A percentile compares a stretch with the other conserved stretches of the same genome.
These are phyloP conservation scores for Phytophthora colocasiae DNA, from an alignment of 352 stramenopile species.

Conservation along the genomic window DNA sequence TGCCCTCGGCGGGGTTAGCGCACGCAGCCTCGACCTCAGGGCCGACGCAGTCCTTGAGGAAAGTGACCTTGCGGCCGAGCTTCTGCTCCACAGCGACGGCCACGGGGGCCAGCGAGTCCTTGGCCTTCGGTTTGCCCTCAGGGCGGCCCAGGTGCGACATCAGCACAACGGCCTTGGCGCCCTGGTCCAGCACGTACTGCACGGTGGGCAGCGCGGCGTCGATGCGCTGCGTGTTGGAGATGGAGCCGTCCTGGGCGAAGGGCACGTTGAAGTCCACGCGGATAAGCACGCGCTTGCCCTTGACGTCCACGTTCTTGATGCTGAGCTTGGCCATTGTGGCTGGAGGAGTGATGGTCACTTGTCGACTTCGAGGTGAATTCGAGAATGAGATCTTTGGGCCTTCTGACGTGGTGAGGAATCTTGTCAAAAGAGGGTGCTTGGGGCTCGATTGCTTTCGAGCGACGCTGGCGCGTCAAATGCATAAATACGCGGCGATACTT, in stretches of 20 bases:
- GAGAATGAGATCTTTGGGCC: constrained; percentile 40
- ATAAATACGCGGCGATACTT: no score
- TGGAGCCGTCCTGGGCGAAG: constrained; percentile 92
- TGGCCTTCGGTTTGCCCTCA: constrained; percentile 93
- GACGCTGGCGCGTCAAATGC: no score
- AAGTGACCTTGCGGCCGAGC: constrained; percentile 92
- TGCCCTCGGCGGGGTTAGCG: constrained; percentile 67
- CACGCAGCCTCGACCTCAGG: constrained; percentile 85
- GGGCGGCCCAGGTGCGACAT: constrained; percentile 99
- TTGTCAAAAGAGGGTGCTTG: constrained; percentile 9
- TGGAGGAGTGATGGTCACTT: not conserved
- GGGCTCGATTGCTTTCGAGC: constrained; percentile 12
- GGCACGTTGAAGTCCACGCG: constrained; percentile 99
- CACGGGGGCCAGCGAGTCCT: constrained; percentile 97
- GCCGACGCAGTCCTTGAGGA: constrained; percentile 97
- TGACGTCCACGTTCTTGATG: constrained; percentile 94
- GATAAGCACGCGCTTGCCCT: constrained; percentile 98
- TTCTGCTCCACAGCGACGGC: constrained; percentile 93
- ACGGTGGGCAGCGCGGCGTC: constrained; percentile 96
- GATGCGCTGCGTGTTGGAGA: constrained; percentile 99
- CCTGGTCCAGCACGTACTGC: constrained; percentile 97
- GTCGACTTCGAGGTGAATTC: constrained; percentile 36
- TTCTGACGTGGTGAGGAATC: constrained; percentile 23
- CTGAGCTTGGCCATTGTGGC: constrained; percentile 84
- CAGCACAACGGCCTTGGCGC: constrained; percentile 98